These are phyloP conservation scores for Phylloporus arenicola DNA, from an alignment of 768 basidiomycete species.

Conservation along the genomic window DNA sequence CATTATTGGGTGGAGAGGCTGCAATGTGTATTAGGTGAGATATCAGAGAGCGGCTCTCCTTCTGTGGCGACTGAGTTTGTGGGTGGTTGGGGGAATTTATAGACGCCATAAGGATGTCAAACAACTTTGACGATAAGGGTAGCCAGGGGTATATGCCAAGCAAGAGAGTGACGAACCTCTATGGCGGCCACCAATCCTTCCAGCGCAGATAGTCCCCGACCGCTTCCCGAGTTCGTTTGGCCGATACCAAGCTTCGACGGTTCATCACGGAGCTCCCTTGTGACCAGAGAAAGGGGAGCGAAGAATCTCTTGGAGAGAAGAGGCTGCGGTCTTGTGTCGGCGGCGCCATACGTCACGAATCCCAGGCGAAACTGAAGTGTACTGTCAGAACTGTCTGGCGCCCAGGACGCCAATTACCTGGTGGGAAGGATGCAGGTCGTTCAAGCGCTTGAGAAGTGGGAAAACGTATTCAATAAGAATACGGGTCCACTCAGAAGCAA, in stretches of 20 bases:
- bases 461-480: constrained; percentile 44
- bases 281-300: constrained; percentile 34
- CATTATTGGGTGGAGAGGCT: constrained; percentile 48
- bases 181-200: constrained; percentile 67
- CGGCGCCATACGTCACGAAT: constrained; percentile 58
- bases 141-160: not conserved
- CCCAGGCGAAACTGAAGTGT: constrained; percentile 39
- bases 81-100: constrained; percentile 12
- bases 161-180: constrained; percentile 45
- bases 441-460: constrained; percentile 48
- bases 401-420: constrained; percentile 29
- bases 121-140: constrained; percentile 36
- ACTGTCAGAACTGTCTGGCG: not conserved
- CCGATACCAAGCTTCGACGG: constrained; percentile 53
- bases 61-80: constrained; percentile 21
- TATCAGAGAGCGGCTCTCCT: constrained; percentile 25
- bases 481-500: constrained; percentile 49
- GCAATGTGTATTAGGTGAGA: constrained; percentile 60
- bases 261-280: constrained; percentile 43
- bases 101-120: constrained; percentile 31
- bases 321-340: constrained; percentile 51
- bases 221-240: constrained; percentile 42
- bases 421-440: constrained; percentile 36
- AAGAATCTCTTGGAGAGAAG: constrained; percentile 58
- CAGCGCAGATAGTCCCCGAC: constrained; percentile 57